Base-by-base conservation (phyloP, 1,284 basidiomycete genomes). In the Porphyrellus sp. region DNA sequence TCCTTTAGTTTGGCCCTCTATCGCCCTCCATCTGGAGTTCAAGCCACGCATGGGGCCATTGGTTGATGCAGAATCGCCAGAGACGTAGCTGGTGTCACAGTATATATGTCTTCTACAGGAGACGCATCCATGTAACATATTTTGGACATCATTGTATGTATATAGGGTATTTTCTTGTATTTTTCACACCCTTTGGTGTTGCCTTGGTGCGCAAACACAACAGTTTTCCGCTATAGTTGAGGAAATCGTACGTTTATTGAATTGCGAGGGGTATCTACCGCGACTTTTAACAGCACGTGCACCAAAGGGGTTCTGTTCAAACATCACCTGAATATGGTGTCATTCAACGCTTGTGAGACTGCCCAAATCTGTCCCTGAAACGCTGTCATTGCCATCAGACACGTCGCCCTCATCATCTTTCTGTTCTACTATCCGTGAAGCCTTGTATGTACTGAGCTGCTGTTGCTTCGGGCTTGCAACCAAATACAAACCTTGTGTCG, bases 21-120 rank as follows among this genome's bases (percentile, higher is more conserved):
- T 88, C 57, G 77, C 80, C 0, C 74, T 78, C 47, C 80, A 81
- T 55, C 71, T 88, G n/a, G 85, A 85, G 56, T 85, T 82, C 62
- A 79, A 77, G 50, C 76, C 80, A 20, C 60, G 47, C 45, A 46
- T 52, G 20, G 67, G 53, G 27, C 27, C 35, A 4, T 24, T 55
- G 46, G 44, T 46, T 8, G 64, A 66, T 15, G 46, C 35, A 7
- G 70, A 69, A 45, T 21, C 42, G 5, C 49, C 53, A 39, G 64
- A 63, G 44, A 34, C 31, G 30, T 68, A 63, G 46, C 11, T 25
- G 18, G 15, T 35, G 11, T 35, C n/a, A 35, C 28, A 8, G 23
- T 46, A 18, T 37, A 39, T 43, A 21, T 15, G 31, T 56, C 39
- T 55, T 16, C 8, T 31, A 18, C 35, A 39, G 41, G 31, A 46